A percentile compares a stretch with the other conserved stretches of the same genome.
Evolutionary conservation across 768 basidiomycete genomes (phyloP).

Genomic region (Podaxis mareebaensis): DNA sequence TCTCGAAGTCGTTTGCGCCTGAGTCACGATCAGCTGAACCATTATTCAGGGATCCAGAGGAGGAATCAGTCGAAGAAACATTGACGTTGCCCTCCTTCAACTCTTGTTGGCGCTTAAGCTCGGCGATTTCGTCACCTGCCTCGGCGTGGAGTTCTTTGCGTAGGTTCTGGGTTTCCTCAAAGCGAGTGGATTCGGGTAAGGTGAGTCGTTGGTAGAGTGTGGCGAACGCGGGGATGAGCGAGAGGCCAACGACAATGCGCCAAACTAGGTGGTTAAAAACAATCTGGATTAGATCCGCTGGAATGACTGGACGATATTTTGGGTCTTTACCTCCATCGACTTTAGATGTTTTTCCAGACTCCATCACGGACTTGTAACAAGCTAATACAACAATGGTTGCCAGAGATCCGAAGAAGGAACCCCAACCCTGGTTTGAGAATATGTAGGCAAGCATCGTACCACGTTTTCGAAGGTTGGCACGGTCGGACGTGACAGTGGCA

Average conservation of each 20-base stretch:
- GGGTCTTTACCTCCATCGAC: conserved; percentile 61
- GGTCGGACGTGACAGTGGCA: conserved; percentile 67
- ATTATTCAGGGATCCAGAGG: neutral
- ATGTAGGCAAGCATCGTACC: conserved; percentile 78
- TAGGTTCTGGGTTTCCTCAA: conserved; percentile 42
- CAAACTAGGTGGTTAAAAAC: conserved; percentile 43
- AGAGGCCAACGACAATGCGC: conserved; percentile 74
- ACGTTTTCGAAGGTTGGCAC: conserved; percentile 58
- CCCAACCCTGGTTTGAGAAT: conserved; percentile 81
- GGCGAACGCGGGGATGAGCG: conserved; percentile 71
- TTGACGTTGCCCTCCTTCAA: conserved; percentile 17
- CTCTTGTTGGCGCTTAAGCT: conserved; percentile 26
- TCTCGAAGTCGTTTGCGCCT: neutral
- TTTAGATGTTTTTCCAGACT: conserved; percentile 57
- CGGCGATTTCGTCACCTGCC: conserved; percentile 28
- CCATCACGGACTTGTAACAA: conserved; percentile 64
- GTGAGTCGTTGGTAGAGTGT: conserved; percentile 79
- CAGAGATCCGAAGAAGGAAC: conserved; percentile 63
- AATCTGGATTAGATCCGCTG: neutral
- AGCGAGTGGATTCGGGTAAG: conserved; percentile 68
- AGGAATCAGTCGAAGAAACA: conserved; percentile 11
- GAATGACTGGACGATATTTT: neutral
- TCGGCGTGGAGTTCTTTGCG: conserved; percentile 31
- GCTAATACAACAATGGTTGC: conserved; percentile 64
- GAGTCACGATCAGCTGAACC: neutral